These are phyloP conservation scores for Aspergillus quadrilineatus DNA, from an alignment of 2,329 filamentous ascomycete species.

Conservation along the genomic window DNA sequence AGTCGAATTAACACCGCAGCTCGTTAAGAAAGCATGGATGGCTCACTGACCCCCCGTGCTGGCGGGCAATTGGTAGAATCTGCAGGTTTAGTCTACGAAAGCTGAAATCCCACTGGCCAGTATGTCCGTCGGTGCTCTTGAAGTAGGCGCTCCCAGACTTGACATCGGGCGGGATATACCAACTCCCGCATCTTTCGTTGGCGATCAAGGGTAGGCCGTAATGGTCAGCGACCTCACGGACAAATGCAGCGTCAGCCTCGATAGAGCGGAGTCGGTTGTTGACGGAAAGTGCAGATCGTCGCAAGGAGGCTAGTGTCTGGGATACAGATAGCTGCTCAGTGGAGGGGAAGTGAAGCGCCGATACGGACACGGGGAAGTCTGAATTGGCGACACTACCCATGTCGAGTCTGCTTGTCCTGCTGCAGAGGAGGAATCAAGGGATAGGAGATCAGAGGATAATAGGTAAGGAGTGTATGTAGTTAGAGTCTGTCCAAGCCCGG, in stretches of 20 bases:
- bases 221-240: conserved; percentile 54
- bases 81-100: conserved; percentile 81
- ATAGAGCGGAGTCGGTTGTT: conserved; percentile 82
- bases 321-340: conserved; percentile 63
- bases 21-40: neutral
- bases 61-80: conserved; percentile 66
- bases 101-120: conserved; percentile 87
- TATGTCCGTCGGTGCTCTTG: conserved; percentile 96
- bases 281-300: conserved; percentile 72
- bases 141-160: conserved; percentile 84
- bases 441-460: neutral
- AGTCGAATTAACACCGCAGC: neutral
- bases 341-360: conserved; percentile 55
- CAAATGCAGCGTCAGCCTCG: conserved; percentile 71
- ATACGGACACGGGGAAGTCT: conserved; percentile 36
- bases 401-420: conserved; percentile 10
- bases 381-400: conserved; percentile 29
- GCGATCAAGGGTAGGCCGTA: conserved; percentile 71
- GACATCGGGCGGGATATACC: conserved; percentile 71
- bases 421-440: neutral
- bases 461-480: neutral
- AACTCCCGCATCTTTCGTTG: conserved; percentile 93
- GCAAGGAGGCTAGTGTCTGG: conserved; percentile 68
- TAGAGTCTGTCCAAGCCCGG: neutral
- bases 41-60: conserved; percentile 62